Percentiles rank a stretch among this genome's conserved stretches.
These are phyloP conservation scores for Plicaturopsis crispa DNA, from an alignment of 768 basidiomycete species.

Conservation along the genomic window DNA sequence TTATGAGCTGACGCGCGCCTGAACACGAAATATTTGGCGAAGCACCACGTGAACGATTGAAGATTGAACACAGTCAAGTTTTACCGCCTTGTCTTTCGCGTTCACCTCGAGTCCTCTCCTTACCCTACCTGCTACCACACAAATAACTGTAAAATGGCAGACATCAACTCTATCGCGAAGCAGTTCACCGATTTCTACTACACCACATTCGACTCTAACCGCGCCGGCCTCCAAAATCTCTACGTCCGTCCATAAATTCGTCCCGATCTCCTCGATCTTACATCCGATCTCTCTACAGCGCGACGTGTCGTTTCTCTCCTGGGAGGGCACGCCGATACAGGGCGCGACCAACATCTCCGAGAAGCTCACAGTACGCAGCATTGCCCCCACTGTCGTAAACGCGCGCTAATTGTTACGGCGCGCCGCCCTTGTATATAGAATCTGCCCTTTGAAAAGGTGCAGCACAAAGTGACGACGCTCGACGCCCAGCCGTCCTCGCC, in stretches of 20 bases:
- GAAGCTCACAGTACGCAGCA: conserved; percentile 58
- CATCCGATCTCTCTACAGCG: conserved; percentile 46
- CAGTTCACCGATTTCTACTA: conserved; percentile 87
- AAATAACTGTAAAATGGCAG: too few relatives aligned
- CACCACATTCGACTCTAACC: conserved; percentile 59
- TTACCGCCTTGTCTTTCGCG: not conserved
- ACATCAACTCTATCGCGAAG: conserved; percentile 66
- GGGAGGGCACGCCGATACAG: conserved; percentile 54
- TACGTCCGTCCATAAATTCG: conserved; percentile 55
- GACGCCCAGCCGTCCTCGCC: conserved; percentile 84
- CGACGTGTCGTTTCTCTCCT: conserved; percentile 76
- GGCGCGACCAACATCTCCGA: conserved; percentile 52
- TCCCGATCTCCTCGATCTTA: conserved; percentile 17
- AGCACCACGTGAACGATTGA: too few relatives aligned
- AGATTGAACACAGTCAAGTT: too few relatives aligned
- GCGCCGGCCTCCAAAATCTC: conserved; percentile 47
- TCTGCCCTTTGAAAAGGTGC: conserved; percentile 77
- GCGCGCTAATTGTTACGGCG: conserved; percentile 3
- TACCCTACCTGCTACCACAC: too few relatives aligned
- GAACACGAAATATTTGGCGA: too few relatives aligned
- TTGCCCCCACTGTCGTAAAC: not conserved
- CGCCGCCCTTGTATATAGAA: conserved; percentile 27
- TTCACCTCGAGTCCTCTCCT: too few relatives aligned
- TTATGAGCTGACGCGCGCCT: too few relatives aligned
- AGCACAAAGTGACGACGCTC: conserved; percentile 73